Evolutionary conservation across 2,329 filamentous ascomycete genomes (phyloP), one percentile per base, ranked within the genome.

Genomic region (Penicillium sp.): DNA sequence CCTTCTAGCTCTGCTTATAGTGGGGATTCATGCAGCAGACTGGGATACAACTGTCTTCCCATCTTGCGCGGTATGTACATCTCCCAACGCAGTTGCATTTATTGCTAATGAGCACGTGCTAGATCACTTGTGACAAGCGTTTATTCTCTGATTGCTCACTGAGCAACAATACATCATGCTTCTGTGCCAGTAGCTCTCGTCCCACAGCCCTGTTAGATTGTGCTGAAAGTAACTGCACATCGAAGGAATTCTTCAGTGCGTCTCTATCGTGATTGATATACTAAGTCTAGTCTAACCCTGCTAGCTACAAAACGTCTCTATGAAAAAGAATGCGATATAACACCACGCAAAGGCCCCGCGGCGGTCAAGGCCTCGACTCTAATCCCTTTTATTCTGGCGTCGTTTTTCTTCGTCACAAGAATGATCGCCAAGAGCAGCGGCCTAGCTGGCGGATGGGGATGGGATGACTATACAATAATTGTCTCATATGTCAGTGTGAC

Each of bases 381-480:
- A n/a, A 15, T 58, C 4, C 61, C 61, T 47, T 48, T 63, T 10
- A 57, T 65, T 21, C 45, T 65, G 29, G 60, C 58, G 1, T 52
- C 58, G 5, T 50, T 63, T 16, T 60, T 65, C 46, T 65, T 65
- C 25, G 6, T 58, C 9, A 27, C 41, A 2, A 58, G 63, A 46
- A 57, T 65, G 1, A 15, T 58, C 16, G 60, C 62, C 19, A 65
- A 64, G 47, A 27, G 36, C 19, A 43, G 29, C 5, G 57, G 55
- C 13, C 60, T 65, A 19, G 62, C 50, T n/a, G 62, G 60, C 5
- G 62, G 59, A 19, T 65, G 62, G 62, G 62, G 63, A 31, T 54
- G 40, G 47, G 62, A 65, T 51, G 60, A 65, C 43, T 65, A 60
- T 39, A 64, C 62, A 11, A 61, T 65, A 16, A 63, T 65, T 6